Base-by-base conservation (phyloP, 345 rosid genomes). In the Turritis glabra region DNA sequence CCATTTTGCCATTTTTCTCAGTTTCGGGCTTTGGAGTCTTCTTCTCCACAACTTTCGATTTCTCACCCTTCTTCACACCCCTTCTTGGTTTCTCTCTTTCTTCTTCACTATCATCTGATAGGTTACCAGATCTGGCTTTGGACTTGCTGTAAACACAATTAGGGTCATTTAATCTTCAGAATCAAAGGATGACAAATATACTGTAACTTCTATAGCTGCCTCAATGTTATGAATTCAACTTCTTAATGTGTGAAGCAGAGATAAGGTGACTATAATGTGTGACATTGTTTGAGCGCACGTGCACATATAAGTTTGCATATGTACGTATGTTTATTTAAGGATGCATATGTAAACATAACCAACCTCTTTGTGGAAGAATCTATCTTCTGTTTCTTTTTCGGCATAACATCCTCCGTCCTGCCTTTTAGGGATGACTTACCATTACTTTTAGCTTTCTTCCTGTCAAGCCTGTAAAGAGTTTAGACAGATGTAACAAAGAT, bases 321-420 rank as follows among this genome's bases (percentile, higher is more conserved):
- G 27, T 26, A 26, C 27, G 27, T 26, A 3, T 26, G 27, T 0
- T 26, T 26, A 26, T 26, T 26, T 5, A 14, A 14, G 11, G 40
- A 5, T 22, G 47, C 44, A 13, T 27, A 19, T 59, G 8, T 26
- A 48, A 30, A 37, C 62, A 19, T 18, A 40, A 52, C 63, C 8
- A 1, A 73, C 77, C 70, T 64, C 13, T 40, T 63, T 0, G 69
- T 6, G 12, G 69, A 37, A 17, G 69, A 50, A 37, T 4, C 41
- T 1, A 8, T 21, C 69, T 30, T 59, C 12, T 38, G 59, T 6
- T 25, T 60, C 60, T 62, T 53, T 8, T 25, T 37, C 1, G 37
- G 25, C 35, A 14, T 12, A 15, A 2, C 43, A 2, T 22, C 35
- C 27, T 6, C 54, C 29, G 0, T 12, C 18, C 3, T 73, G 40